Percentiles rank a stretch among this genome's conserved stretches.
These are phyloP conservation scores for Amauroascus niger DNA, from an alignment of 2,329 filamentous ascomycete species.

Conservation along the genomic window DNA sequence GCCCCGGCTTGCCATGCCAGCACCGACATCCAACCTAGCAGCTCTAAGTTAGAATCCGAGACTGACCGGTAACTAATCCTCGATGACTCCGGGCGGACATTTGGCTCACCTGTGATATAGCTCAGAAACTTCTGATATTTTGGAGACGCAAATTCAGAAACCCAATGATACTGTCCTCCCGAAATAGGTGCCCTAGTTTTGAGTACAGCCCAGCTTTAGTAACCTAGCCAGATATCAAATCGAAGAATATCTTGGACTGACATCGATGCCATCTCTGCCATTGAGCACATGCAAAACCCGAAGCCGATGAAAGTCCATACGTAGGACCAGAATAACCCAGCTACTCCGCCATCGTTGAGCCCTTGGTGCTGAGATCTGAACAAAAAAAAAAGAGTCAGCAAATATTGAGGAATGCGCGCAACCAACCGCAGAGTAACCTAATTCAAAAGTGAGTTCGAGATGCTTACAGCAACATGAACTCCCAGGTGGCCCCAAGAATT, in stretches of 20 bases:
- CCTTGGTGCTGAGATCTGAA: conserved; percentile 22
- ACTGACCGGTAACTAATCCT: conserved; percentile 21
- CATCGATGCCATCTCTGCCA: conserved; percentile 55
- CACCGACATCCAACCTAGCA: conserved; percentile 26
- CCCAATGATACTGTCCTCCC: conserved; percentile 52
- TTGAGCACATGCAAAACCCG: conserved; percentile 48
- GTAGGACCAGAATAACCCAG: conserved; percentile 26
- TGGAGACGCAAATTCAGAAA: conserved; percentile 45
- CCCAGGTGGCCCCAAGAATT: conserved; percentile 31
- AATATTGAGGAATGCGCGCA: neutral
- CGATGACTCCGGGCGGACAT: conserved; percentile 15
- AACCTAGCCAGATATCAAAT: neutral
- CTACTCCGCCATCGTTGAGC: conserved; percentile 18
- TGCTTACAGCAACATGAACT: conserved; percentile 28
- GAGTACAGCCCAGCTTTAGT: neutral
- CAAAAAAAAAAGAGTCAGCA: neutral
- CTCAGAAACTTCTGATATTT: conserved; percentile 45
- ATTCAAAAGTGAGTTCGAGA: too few species aligned
- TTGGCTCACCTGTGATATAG: conserved; percentile 41
- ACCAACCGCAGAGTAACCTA: conserved; percentile 1
- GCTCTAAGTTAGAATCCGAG: conserved; percentile 6
- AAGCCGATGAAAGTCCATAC: conserved; percentile 53
- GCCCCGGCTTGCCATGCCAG: conserved; percentile 27
- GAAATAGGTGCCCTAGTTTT: conserved; percentile 42
- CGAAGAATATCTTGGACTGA: conserved; percentile 11